Percentiles rank a stretch among this genome's conserved stretches.
phyloP scores from a whole-genome alignment of 2,329 filamentous ascomycete species.

The Alternaria incomplexa region DNA sequence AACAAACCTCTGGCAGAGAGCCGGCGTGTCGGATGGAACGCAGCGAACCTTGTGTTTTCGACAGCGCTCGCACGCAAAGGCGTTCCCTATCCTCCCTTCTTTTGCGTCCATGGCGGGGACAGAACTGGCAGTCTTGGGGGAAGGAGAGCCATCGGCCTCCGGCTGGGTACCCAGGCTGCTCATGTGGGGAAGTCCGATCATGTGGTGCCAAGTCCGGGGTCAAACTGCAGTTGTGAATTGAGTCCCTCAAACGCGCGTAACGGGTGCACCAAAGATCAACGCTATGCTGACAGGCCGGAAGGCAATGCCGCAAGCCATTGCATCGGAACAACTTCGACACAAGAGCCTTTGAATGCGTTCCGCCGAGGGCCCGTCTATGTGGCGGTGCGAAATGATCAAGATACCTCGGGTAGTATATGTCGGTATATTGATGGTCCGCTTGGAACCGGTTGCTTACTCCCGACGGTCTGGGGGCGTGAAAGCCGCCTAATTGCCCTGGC shows the following conservation, averaged over 20 bases:
- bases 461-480: conserved; percentile 23
- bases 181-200: conserved; percentile 47
- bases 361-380: conserved; percentile 18
- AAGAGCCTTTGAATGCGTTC: conserved; percentile 12
- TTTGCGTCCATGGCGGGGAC: conserved; percentile 42
- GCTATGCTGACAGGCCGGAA: conserved; percentile 13
- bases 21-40: conserved; percentile 40
- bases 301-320: conserved; percentile 14
- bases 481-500: conserved; percentile 14
- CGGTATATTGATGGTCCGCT: conserved; percentile 38
- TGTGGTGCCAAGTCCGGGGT: conserved; percentile 37
- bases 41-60: conserved; percentile 47
- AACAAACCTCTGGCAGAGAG: conserved; percentile 44
- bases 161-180: conserved; percentile 27
- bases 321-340: conserved; percentile 12
- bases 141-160: conserved; percentile 32
- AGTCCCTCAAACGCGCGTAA: conserved; percentile 9
- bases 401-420: conserved; percentile 33
- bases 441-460: conserved; percentile 30
- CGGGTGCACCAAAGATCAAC: conserved; percentile 14
- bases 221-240: conserved; percentile 20
- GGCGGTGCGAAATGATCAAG: conserved; percentile 28
- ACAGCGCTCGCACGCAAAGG: conserved; percentile 46
- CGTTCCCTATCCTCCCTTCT: conserved; percentile 46
- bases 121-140: conserved; percentile 33